Conservation (phyloP, 169 alveolate species). For the Eimeria falciformis region DNA sequence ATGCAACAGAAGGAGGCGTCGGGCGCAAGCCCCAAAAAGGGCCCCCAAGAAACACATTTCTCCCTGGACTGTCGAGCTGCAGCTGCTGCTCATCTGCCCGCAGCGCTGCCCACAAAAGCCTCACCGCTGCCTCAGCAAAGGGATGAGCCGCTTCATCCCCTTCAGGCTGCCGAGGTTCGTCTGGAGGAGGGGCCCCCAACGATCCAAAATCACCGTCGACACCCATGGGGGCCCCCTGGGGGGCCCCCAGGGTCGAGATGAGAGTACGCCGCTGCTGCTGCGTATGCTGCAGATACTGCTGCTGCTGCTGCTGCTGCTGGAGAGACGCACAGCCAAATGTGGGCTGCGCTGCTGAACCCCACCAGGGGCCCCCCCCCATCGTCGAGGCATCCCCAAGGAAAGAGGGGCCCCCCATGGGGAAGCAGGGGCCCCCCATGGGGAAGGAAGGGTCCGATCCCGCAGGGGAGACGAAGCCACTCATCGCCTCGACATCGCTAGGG, state of each 20-base stretch:
- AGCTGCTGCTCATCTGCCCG: constrained; percentile 2
- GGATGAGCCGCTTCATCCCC: not conserved
- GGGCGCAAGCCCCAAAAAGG: not conserved
- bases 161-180: too few relatives aligned
- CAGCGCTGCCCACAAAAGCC: not conserved
- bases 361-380: not conserved
- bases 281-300: not conserved
- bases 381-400: not conserved
- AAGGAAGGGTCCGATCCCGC: constrained; percentile 20
- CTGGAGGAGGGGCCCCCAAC: not conserved
- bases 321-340: not conserved
- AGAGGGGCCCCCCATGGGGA: constrained; percentile 13
- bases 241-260: not conserved
- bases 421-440: not conserved
- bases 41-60: constrained; percentile 24
- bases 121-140: constrained; percentile 28
- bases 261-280: not conserved
- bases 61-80: constrained; percentile 25
- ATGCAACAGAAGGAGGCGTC: not conserved
- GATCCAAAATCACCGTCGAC: not conserved
- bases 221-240: not conserved
- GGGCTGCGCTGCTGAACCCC: not conserved
- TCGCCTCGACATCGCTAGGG: not conserved
- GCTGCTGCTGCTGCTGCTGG: constrained; percentile 51
- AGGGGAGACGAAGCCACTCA: constrained; percentile 48